These are phyloP conservation scores for Mucor circinelloides DNA, from an alignment of 371 early-diverging fungal species.

Conservation along the genomic window DNA sequence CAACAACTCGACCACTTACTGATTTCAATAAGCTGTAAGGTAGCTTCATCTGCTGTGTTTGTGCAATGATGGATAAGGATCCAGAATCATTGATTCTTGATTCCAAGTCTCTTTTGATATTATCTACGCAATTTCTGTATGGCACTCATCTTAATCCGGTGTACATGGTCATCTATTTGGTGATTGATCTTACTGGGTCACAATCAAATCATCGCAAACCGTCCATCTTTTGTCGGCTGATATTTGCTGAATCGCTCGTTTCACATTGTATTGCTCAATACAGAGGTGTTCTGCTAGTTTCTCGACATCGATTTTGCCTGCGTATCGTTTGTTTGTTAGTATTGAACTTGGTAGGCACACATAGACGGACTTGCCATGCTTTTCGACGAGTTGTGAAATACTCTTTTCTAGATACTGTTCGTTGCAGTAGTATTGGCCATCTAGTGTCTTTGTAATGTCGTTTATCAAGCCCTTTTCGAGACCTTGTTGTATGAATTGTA, in stretches of 20 bases:
- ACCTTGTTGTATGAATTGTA: slow-evolving; percentile 24
- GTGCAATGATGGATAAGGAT: slow-evolving; percentile 7
- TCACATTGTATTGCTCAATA: background rate
- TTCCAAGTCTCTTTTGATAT: background rate
- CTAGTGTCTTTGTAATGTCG: slow-evolving; percentile 11
- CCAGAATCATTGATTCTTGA: background rate
- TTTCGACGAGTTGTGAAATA: slow-evolving; percentile 3
- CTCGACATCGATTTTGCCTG: slow-evolving; percentile 18
- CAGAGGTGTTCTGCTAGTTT: slow-evolving; percentile 5
- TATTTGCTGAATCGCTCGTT: slow-evolving; percentile 4
- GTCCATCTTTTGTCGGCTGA: slow-evolving; percentile 4
- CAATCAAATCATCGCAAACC: slow-evolving; percentile 20
- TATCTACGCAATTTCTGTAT: background rate
- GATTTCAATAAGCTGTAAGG: slow-evolving; percentile 23
- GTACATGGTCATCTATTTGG: background rate
- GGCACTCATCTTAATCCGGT: background rate
- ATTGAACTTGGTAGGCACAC: background rate
- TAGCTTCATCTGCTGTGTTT: slow-evolving; percentile 14
- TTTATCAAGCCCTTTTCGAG: slow-evolving; percentile 8
- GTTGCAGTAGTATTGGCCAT: slow-evolving; percentile 20
- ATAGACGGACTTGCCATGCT: background rate
- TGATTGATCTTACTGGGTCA: slow-evolving; percentile 17
- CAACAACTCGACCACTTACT: background rate
- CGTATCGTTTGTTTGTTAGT: background rate
- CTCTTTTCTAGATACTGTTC: background rate